phyloP scores from a whole-genome alignment of 768 basidiomycete species.

The Artomyces pyxidatus region DNA sequence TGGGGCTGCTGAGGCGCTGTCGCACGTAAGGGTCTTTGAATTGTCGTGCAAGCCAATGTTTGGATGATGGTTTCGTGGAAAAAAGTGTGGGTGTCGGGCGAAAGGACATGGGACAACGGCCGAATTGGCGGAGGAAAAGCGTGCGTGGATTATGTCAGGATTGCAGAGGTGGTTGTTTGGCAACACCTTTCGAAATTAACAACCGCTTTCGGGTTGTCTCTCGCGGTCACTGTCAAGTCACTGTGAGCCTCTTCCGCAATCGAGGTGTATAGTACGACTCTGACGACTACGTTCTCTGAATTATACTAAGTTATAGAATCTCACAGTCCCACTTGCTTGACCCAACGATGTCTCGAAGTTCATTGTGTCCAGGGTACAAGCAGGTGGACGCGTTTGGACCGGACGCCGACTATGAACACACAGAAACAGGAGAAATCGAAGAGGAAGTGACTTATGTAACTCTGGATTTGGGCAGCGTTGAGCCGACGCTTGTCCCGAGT shows the following conservation, averaged over 20 bases:
- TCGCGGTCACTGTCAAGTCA: too few species aligned
- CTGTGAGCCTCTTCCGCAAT: too few species aligned
- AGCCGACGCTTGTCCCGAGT: constrained; percentile 69
- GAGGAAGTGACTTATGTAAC: constrained; percentile 63
- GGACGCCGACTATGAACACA: constrained; percentile 56
- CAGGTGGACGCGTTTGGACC: constrained; percentile 63
- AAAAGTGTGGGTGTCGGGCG: not conserved
- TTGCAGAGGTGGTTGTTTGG: too few species aligned
- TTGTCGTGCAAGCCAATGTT: constrained; percentile 64
- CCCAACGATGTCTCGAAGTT: not conserved
- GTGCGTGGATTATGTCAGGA: too few species aligned
- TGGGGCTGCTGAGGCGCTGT: constrained; percentile 35
- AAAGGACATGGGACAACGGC: not conserved
- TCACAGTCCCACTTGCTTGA: too few species aligned
- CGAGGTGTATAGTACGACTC: too few species aligned
- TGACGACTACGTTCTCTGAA: too few species aligned
- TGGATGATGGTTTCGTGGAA: constrained; percentile 30
- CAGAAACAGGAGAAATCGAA: constrained; percentile 26
- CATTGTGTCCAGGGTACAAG: constrained; percentile 49
- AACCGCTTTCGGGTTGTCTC: too few species aligned
- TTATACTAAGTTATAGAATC: too few species aligned
- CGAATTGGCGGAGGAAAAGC: too few species aligned
- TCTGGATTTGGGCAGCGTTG: constrained; percentile 61
- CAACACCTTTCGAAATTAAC: too few species aligned
- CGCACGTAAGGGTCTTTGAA: constrained; percentile 65